These are phyloP conservation scores for Brassica napus DNA, from an alignment of 345 rosid genomes.

Conservation along the genomic window DNA sequence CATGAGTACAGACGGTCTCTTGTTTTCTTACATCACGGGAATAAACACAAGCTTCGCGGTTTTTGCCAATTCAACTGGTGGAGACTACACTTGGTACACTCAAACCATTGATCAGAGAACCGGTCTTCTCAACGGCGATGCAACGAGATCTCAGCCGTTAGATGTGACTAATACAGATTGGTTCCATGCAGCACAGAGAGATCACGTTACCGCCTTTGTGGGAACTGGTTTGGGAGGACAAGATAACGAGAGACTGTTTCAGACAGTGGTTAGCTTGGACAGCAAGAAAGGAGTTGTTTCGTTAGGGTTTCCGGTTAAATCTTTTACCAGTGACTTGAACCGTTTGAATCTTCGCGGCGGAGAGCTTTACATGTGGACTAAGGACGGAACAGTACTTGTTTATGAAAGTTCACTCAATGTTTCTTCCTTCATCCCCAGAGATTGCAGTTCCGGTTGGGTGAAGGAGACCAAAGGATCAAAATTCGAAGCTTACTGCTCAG, in stretches of 20 bases:
- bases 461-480: constrained; percentile 22
- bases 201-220: constrained; percentile 15
- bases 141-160: constrained; percentile 19
- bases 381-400: constrained; percentile 13
- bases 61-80: constrained; percentile 33
- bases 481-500: constrained; percentile 30
- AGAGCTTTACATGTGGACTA: constrained; percentile 35
- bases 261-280: constrained; percentile 29
- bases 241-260: constrained; percentile 24
- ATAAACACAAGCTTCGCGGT: constrained; percentile 20
- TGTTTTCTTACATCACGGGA: constrained; percentile 24
- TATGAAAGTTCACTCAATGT: constrained; percentile 11
- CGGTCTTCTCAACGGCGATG: constrained; percentile 20
- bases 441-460: constrained; percentile 12
- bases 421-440: constrained; percentile 8
- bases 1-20: constrained; percentile 27
- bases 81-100: constrained; percentile 36
- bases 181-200: constrained; percentile 18
- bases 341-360: constrained; percentile 25
- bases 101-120: constrained; percentile 36
- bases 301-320: constrained; percentile 30
- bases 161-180: constrained; percentile 26
- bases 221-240: constrained; percentile 22
- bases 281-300: constrained; percentile 37
- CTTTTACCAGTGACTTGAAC: constrained; percentile 13